Percentiles rank a stretch among this genome's conserved stretches.
phyloP scores from a whole-genome alignment of 352 stramenopile genomes.

The Globisporangium parvum region DNA sequence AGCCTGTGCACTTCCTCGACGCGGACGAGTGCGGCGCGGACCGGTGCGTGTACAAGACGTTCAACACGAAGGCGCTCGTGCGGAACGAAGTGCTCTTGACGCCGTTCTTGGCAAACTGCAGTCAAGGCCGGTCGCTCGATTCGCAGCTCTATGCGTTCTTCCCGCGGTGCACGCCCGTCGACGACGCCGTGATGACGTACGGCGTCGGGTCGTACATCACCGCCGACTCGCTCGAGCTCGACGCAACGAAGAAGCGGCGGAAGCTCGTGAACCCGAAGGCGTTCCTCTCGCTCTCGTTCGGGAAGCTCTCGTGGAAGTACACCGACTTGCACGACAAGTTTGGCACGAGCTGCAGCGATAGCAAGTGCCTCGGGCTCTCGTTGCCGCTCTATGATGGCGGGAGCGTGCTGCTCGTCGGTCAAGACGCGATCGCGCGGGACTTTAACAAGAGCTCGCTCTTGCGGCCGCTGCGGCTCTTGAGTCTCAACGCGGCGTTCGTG shows the following conservation, averaged over 20 bases:
- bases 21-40: conserved; percentile 7
- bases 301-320: conserved; percentile 33
- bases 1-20: conserved; percentile 6
- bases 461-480: conserved; percentile 8
- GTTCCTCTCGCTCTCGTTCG: conserved; percentile 30
- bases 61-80: conserved; percentile 8
- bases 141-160: conserved; percentile 5
- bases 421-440: conserved; percentile 20
- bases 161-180: neutral
- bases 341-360: conserved; percentile 15
- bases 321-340: conserved; percentile 22
- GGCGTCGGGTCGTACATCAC: conserved; percentile 14
- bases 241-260: conserved; percentile 7
- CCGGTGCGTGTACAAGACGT: conserved; percentile 13
- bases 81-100: conserved; percentile 12
- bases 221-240: conserved; percentile 11
- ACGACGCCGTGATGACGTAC: conserved; percentile 11
- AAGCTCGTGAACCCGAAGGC: conserved; percentile 12
- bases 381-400: conserved; percentile 19
- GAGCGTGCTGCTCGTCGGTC: conserved; percentile 24
- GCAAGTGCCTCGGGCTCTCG: conserved; percentile 28
- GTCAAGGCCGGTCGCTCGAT: neutral
- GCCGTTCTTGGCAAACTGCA: conserved; percentile 8
- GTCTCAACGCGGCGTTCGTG: conserved; percentile 9
- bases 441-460: conserved; percentile 13